Evolutionary conservation across 2,329 filamentous ascomycete genomes (phyloP), one percentile per base, ranked within the genome.

Genomic region (Scopulariopsis brevicaulis): DNA sequence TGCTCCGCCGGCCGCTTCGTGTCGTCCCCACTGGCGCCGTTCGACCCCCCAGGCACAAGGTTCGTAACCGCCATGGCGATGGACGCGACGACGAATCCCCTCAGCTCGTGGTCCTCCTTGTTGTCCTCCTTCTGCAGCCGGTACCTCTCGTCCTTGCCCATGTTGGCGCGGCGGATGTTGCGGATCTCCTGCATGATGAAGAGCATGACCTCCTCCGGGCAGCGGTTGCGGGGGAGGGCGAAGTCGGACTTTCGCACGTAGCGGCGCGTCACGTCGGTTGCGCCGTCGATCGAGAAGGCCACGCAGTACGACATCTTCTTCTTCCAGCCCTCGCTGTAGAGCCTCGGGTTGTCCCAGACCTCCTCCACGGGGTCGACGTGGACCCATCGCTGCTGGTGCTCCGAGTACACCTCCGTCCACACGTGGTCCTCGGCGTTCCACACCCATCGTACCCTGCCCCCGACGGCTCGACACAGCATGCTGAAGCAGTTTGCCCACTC

Each of bases 401-500:
- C 89, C 2, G 92, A 96, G 74, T 96, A 99, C 15, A 97, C 87
- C 66, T 97, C 94, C 1, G 92, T 96, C 94, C 94, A 99, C 28
- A 96, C 90, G 67, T 96, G 90, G 70, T 97, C 94, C 71, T 97
- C 94, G 34, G 88, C 87, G 65, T 97, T 97, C 94, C 94, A 99
- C 12, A 99, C 88, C 94, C 94, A 99, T 66, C 94, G 84, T 25
- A 96, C 91, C 61, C 93, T 83, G 60, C 88, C 89, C 55, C 93
- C 93, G 15, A 97, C 84, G 4, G 94, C 94, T 60, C 93, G 84
- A 77, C 93, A 97, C 56, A 99, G 81, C 94, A 97, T 97, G 74
- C 87, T 93, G 75, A 99, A 99, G 78, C 92, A 96, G 74, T 96
- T 97, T 63, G 90, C 91, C 91, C 94, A 97, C 75, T 99, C 94